Base-by-base conservation (phyloP, 345 rosid genomes). In the Fremontodendron californicum region DNA sequence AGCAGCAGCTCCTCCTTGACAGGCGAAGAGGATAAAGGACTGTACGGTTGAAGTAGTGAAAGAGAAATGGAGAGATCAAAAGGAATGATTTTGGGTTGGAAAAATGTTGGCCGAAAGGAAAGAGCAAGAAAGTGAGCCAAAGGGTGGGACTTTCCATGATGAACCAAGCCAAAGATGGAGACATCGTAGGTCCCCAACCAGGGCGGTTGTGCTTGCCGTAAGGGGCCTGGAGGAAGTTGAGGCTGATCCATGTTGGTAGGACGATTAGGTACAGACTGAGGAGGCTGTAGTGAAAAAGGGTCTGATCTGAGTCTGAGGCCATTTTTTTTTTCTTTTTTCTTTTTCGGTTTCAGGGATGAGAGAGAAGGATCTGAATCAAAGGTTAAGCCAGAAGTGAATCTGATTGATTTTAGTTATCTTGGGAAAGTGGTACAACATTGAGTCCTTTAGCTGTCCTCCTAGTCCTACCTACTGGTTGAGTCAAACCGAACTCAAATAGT, bases 131-230 rank as follows among this genome's bases (percentile, higher is more conserved):
- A 0, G 98, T 79, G 63, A 96, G 89, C 93, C 93, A 90, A 0
- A 92, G 80, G 16, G 94, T 84, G 49, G 99, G 98, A 77, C 93
- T 90, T 81, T 94, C 99, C 99, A 92, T 96, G 76, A 94, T 76
- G 81, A 92, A 88, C 99, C 99, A 96, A 52, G 98, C 98, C 58
- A 91, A 46, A 5, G 97, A 84, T 1, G 97, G 84, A 13, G 92
- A 78, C 40, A 96, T 58, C 71, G 90, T 82, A 66, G 97, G 97
- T 5, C 99, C 99, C 97, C 97, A 96, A 2, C 99, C 97, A 1
- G 89, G 77, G 19, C 97, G 97, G 78, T 79, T 78, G 89, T 96
- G 98, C 85, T 96, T 94, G 29, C 99, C 98, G 75, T 96, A 96
- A 3, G 98, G 95, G 58, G 97, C 97, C 80, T 91, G 93, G 78